phyloP scores from a whole-genome alignment of 257 asterid genomes.

The Plantago major region DNA sequence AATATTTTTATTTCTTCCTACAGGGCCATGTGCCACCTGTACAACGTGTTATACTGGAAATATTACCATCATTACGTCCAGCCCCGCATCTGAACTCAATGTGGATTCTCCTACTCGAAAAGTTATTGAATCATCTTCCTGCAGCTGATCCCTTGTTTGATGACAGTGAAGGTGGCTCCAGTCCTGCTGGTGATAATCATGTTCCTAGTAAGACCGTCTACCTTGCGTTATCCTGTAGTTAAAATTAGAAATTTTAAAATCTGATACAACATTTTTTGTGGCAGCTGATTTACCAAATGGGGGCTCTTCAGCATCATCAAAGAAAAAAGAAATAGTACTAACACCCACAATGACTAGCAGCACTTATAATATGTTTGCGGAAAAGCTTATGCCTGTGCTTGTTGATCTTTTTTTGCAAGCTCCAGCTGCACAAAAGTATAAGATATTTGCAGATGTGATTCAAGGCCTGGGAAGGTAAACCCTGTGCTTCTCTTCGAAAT shows the following conservation, averaged over 20 bases:
- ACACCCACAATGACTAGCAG: slow-evolving; percentile 27
- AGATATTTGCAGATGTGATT: slow-evolving; percentile 54
- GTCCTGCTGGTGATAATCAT: slow-evolving; percentile 28
- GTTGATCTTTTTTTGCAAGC: slow-evolving; percentile 75
- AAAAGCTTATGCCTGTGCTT: slow-evolving; percentile 75
- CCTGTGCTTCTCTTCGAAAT: too few relatives aligned
- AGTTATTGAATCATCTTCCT: slow-evolving; percentile 74
- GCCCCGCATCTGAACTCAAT: slow-evolving; percentile 70
- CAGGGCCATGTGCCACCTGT: slow-evolving; percentile 87
- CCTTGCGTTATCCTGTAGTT: slow-evolving; percentile 11
- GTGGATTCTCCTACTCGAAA: slow-evolving; percentile 71
- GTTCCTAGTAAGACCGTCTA: slow-evolving; percentile 27
- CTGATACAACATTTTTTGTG: slow-evolving; percentile 15
- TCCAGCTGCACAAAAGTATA: slow-evolving; percentile 67
- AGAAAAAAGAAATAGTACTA: slow-evolving; percentile 36
- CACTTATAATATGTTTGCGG: slow-evolving; percentile 58
- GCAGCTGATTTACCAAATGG: slow-evolving; percentile 33
- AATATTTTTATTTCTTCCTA: slow-evolving; percentile 20
- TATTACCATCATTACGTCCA: slow-evolving; percentile 68
- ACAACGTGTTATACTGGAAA: slow-evolving; percentile 78
- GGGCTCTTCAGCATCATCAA: slow-evolving; percentile 32
- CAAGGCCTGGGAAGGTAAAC: slow-evolving; percentile 93
- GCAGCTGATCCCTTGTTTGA: slow-evolving; percentile 51
- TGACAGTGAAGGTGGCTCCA: slow-evolving; percentile 36
- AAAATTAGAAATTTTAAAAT: slow-evolving; percentile 1